Base-by-base conservation (phyloP, 116 monocot genomes). In the Posidonia oceanica region DNA sequence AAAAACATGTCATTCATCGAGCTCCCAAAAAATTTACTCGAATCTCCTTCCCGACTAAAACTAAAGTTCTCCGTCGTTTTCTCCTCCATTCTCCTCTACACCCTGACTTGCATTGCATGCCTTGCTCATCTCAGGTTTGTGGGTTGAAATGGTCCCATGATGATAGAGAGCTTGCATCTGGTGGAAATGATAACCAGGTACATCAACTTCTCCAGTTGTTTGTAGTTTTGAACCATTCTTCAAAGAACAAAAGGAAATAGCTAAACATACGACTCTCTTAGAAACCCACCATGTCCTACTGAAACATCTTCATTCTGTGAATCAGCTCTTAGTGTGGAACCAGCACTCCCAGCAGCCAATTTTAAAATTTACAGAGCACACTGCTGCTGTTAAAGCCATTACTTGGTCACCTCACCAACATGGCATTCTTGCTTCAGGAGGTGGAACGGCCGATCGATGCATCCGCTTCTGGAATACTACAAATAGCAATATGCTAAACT, bases 391-490 rank as follows among this genome's bases (percentile, higher is more conserved):
- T 7, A 97, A 97, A 75, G 96, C 96, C 75, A 91, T 97, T 54
- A 74, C 96, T 14, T 97, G 96, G 96, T 97, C 96, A n/a, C 96
- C 89, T 3, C 96, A 91, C 75, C 96, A 91, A 75, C 80, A 85
- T 20, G 85, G 89, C 14, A 80, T 97, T 68, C 89, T 97, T 71
- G 96, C 91, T 64, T 97, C 96, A 29, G 96, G 96, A 55, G 92
- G 96, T 52, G 96, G 91, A n/a, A 96, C 96, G 1, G 96, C 96
- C 1, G 96, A 96, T 59, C 79, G 89, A 7, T 97, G 87, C 75
- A 87, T 97, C 42, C 84, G 92, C n/a, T 97, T 97, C 77, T 97
- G 96, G 96, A 97, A 87, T 67, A 91, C 92, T 3, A 68, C 78
- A n/a, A 97, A 87, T 56, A 80, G 82, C 12, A 85, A 78, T 52